Conservation (phyloP, 805 yeast species). For the Candida takata region DNA sequence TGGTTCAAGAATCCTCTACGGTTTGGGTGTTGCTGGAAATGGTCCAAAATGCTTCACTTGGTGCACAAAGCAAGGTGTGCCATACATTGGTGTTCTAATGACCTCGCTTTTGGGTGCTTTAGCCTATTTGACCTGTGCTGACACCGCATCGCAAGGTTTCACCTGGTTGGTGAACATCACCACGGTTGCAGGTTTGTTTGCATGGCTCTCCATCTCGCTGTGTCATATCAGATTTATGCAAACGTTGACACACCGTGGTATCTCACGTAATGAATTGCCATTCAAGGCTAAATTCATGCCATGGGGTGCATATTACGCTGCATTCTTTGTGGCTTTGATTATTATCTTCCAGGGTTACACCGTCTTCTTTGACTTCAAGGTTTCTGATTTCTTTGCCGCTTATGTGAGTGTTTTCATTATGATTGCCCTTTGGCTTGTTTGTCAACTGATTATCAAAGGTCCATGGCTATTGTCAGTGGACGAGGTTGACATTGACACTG, state of each 20-base stretch:
- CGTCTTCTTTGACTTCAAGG: slow-evolving; percentile 51
- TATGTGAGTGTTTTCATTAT: slow-evolving; percentile 66
- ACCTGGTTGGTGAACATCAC: slow-evolving; percentile 68
- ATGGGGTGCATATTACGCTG: slow-evolving; percentile 55
- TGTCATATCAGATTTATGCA: slow-evolving; percentile 69
- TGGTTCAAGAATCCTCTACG: slow-evolving; percentile 62
- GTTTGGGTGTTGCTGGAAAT: slow-evolving; percentile 49
- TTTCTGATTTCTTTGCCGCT: slow-evolving; percentile 52
- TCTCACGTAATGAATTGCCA: slow-evolving; percentile 62
- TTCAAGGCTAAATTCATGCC: slow-evolving; percentile 71
- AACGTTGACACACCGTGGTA: slow-evolving; percentile 54
- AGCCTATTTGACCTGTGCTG: slow-evolving; percentile 49
- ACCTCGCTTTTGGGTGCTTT: slow-evolving; percentile 58
- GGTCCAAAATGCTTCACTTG: slow-evolving; percentile 50
- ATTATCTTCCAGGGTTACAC: slow-evolving; percentile 68
- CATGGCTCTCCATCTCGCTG: slow-evolving; percentile 64
- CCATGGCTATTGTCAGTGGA: slow-evolving; percentile 30
- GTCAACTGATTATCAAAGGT: slow-evolving; percentile 46
- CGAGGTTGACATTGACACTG: slow-evolving; percentile 22
- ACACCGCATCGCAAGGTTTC: slow-evolving; percentile 52
- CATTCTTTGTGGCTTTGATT: slow-evolving; percentile 46
- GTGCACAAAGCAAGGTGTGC: slow-evolving; percentile 55
- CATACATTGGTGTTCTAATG: slow-evolving; percentile 46
- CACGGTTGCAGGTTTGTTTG: slow-evolving; percentile 67
- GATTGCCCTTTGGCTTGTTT: slow-evolving; percentile 45